Conservation (phyloP, 139 green algal species). For the Chlamydomonas sphaeroides region DNA sequence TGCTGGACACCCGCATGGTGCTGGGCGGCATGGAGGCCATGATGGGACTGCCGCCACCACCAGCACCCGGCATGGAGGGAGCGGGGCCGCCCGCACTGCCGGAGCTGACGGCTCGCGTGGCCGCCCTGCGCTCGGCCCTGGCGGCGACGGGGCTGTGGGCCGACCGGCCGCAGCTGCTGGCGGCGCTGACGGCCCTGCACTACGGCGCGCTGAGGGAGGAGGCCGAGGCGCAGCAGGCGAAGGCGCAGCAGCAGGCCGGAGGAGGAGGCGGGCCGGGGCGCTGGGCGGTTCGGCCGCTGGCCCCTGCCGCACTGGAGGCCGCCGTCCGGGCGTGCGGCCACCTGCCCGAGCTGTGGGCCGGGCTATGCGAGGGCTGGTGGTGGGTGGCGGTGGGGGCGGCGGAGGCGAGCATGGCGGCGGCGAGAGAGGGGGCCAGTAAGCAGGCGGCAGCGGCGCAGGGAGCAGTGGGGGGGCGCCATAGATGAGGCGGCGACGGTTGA, state of each 20-base stretch:
- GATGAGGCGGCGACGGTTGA: no score
- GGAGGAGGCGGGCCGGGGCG: not conserved
- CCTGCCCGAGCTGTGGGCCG: slow-evolving; percentile 13
- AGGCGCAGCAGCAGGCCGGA: no score
- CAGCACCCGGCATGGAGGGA: no score
- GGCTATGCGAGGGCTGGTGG: not conserved
- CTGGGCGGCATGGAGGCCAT: not conserved
- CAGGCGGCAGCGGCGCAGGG: no score
- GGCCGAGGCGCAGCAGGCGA: not conserved
- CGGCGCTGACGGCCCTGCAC: not conserved
- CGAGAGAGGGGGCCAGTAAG: no score
- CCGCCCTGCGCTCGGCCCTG: not conserved
- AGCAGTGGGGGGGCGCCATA: no score
- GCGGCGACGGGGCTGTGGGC: not conserved
- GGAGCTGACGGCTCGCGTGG: not conserved
- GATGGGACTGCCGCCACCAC: not conserved
- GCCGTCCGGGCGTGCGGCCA: not conserved
- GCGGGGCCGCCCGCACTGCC: not conserved
- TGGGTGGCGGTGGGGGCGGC: no score
- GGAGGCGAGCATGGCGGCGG: no score
- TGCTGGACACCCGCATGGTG: slow-evolving; percentile 14
- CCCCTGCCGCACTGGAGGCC: not conserved
- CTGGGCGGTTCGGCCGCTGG: not conserved
- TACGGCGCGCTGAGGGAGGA: slow-evolving; percentile 6
- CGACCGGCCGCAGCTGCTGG: slow-evolving; percentile 5